Percentiles rank a stretch among this genome's conserved stretches.
These are phyloP conservation scores for Haplosporangium sp. DNA, from an alignment of 371 early-diverging fungal genomes.

Conservation along the genomic window DNA sequence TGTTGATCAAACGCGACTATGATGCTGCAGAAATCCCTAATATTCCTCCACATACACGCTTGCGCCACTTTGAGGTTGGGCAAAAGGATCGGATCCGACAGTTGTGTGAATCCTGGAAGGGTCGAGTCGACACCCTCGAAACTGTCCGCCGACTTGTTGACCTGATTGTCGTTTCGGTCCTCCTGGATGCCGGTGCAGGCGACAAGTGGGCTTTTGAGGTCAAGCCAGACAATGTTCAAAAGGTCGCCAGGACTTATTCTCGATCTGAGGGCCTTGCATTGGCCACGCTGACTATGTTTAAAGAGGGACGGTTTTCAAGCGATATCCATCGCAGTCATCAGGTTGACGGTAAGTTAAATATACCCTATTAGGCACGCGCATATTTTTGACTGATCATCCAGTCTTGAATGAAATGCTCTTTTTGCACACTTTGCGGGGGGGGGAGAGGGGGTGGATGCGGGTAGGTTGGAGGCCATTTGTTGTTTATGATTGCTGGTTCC, in stretches of 20 bases:
- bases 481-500: no score
- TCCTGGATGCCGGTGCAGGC: constrained; percentile 96
- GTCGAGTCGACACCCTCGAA: constrained; percentile 63
- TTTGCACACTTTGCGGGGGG: no score
- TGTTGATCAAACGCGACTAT: constrained; percentile 81
- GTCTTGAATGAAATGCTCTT: no score
- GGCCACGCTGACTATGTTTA: constrained; percentile 90
- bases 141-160: constrained; percentile 81
- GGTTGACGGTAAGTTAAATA: constrained; percentile 72
- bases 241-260: constrained; percentile 62
- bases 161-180: constrained; percentile 88
- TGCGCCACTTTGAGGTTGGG: constrained; percentile 85
- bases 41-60: constrained; percentile 91
- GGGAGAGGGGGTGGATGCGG: no score
- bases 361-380: no score
- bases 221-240: constrained; percentile 30
- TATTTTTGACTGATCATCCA: no score
- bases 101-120: constrained; percentile 56
- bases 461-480: no score
- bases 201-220: constrained; percentile 79
- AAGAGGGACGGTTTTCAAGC: constrained; percentile 81
- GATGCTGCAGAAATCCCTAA: constrained; percentile 57
- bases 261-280: constrained; percentile 92
- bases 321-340: constrained; percentile 66
- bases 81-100: constrained; percentile 62